phyloP scores from a whole-genome alignment of 495 filamentous ascomycete genomes.

The Penicillium paradoxum region DNA sequence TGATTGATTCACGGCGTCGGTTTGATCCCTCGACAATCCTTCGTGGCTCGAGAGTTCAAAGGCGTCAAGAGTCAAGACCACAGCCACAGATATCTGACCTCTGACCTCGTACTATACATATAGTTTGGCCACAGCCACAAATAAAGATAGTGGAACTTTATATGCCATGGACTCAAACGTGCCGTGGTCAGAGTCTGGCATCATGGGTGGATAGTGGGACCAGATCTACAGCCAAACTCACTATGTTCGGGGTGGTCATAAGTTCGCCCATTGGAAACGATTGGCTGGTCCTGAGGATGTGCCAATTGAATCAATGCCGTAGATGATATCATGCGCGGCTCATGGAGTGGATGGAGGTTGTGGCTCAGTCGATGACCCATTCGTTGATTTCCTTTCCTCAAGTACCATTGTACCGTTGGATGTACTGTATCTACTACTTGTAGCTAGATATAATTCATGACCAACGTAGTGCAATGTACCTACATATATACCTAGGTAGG shows the following conservation, averaged over 20 bases:
- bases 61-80: neutral
- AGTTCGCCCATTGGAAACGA: neutral
- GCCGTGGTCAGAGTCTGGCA: neutral
- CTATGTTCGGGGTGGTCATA: neutral
- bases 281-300: neutral
- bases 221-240: neutral
- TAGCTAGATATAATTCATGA: too few relatives aligned
- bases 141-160: neutral
- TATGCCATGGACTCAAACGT: neutral
- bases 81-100: neutral
- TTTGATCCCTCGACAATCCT: too few relatives aligned
- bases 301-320: neutral
- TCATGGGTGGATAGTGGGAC: neutral
- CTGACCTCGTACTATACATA: neutral
- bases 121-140: neutral
- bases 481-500: too few relatives aligned
- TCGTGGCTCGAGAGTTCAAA: too few relatives aligned
- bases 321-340: neutral
- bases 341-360: neutral
- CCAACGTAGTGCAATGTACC: too few relatives aligned
- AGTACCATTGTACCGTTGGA: too few relatives aligned
- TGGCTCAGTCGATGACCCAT: neutral
- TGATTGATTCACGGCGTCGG: neutral
- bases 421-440: too few relatives aligned
- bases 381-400: too few relatives aligned